phyloP scores from a whole-genome alignment of 73 alveolate genomes.

The Paramecium biaurelia region DNA sequence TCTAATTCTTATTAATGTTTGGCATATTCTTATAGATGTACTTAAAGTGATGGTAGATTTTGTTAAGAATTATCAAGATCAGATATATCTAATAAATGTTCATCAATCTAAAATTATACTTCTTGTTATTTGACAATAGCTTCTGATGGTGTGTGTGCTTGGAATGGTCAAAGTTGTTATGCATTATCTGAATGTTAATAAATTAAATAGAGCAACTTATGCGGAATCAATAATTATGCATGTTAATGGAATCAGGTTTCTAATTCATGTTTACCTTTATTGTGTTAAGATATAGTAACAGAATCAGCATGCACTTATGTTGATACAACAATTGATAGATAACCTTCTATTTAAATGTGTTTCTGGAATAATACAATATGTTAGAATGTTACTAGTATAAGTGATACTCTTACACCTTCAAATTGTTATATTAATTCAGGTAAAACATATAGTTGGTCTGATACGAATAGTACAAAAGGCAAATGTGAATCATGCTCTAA shows the following conservation, averaged over 20 bases:
- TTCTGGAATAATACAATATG: not conserved
- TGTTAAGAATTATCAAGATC: not conserved
- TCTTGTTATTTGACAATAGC: not conserved
- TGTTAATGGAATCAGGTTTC: not conserved
- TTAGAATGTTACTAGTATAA: not conserved
- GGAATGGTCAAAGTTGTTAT: not conserved
- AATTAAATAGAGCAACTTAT: not conserved
- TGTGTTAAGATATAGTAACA: not conserved
- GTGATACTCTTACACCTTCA: not conserved
- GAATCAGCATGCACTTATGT: not conserved
- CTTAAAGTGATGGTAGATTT: not conserved
- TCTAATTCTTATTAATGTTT: not conserved
- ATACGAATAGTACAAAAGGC: not conserved
- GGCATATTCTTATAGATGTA: not conserved
- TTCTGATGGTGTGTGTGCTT: not conserved
- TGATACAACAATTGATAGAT: not conserved
- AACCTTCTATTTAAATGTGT: not conserved
- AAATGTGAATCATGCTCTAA: not conserved
- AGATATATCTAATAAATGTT: not conserved
- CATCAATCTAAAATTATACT: not conserved
- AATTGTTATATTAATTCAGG: not conserved
- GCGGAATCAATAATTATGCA: not conserved
- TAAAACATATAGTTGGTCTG: not conserved
- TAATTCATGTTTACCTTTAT: not conserved
- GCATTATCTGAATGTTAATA: not conserved